Evolutionary conservation across 2,329 filamentous ascomycete species (phyloP), one percentile per base, ranked within the genome.

Genomic region (Microcera coccophila): DNA sequence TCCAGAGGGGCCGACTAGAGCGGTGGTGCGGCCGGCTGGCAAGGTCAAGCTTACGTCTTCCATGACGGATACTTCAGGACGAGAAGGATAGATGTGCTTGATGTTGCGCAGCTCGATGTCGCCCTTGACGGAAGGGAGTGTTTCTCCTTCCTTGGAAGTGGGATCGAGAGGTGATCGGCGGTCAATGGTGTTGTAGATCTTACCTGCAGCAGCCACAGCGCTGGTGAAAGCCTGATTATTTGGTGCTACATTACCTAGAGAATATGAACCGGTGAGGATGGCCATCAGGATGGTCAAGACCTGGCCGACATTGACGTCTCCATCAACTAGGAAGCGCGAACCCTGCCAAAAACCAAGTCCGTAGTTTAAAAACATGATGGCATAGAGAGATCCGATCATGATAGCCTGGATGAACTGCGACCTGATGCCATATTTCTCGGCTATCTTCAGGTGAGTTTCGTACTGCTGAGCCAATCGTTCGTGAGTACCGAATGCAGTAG

Each of bases 131-230:
- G 52, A 45, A 4, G 37, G 38, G 2, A 56, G 51, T 3, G 58
- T 60, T 2, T 54, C 42, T 3, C 66, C 66, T 1, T 56, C 50
- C 0, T 58, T 45, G 7, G 58, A 60, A 5, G 62, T 49, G 1
- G 66, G 59, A 29, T 71, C 63, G 8, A 70, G 60, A 3, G 47
- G 35, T 1, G 61, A 60, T 9, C 1, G 87, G 84, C 0, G 88
- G 61, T 94, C 87, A 51, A 95, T 94, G 1, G 87, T 93, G 57
- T 78, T 82, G 68, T 82, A 94, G 41, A 95, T 91, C 68, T 94
- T 93, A 31, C 76, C 74, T 2, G 85, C 87, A 3, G 88, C 88
- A 10, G 86, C 85, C 2, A 89, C 71, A n/a, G 78, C 84, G 8
- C 80, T 84, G 1, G 81, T 84, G 56, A 94, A 90, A 24, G 88